These are phyloP conservation scores for Psilocybe tampanensis DNA, from an alignment of 768 basidiomycete genomes.

Conservation along the genomic window DNA sequence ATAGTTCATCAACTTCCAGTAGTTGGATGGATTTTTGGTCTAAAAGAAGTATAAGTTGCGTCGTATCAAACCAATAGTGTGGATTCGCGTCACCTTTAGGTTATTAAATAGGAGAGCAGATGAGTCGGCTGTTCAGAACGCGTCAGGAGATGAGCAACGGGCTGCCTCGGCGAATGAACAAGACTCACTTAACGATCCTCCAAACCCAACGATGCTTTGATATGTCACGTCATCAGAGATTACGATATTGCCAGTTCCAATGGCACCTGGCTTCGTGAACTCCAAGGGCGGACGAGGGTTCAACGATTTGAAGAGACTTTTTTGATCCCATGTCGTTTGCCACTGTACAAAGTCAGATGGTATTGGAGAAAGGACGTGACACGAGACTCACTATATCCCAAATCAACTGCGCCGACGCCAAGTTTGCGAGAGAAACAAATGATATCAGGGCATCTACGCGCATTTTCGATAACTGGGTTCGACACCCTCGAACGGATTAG, in stretches of 20 bases:
- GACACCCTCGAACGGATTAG: no score
- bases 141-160: neutral
- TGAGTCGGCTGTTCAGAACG: neutral
- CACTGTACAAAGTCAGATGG: neutral
- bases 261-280: constrained; percentile 40
- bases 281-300: neutral
- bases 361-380: neutral
- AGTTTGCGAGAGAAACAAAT: neutral
- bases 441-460: neutral
- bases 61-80: neutral
- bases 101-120: neutral
- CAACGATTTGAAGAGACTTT: neutral
- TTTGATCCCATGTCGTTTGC: neutral
- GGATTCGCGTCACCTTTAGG: neutral
- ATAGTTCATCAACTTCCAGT: constrained; percentile 57
- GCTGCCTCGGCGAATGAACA: neutral
- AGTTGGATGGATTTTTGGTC: constrained; percentile 51
- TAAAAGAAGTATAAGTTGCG: constrained; percentile 16
- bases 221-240: constrained; percentile 51
- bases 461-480: neutral
- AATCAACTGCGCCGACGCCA: neutral
- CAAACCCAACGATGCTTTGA: constrained; percentile 66
- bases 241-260: constrained; percentile 58
- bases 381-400: neutral
- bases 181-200: constrained; percentile 58